Percentiles rank a stretch among this genome's conserved stretches.
Evolutionary conservation across 768 basidiomycete species (phyloP).

Genomic region (Russula griseocarnosa): DNA sequence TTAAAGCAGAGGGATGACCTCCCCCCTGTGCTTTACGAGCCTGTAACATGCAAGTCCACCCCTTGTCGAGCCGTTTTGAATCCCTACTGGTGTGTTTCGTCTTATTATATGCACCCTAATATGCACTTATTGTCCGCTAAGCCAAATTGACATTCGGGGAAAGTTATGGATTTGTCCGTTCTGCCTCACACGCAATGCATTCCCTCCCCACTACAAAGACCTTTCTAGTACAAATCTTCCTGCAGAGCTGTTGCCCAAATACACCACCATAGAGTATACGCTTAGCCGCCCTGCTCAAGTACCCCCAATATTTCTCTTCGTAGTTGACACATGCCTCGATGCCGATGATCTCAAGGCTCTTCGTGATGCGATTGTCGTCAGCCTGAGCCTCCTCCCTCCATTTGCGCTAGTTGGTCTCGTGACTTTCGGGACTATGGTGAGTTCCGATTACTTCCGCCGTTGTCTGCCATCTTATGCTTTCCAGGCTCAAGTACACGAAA

Average conservation of each 20-base stretch:
- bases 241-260: slow-evolving; percentile 92
- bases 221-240: slow-evolving; percentile 96
- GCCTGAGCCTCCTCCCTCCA: slow-evolving; percentile 87
- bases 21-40: slow-evolving; percentile 94
- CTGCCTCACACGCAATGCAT: slow-evolving; percentile 93
- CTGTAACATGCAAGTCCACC: slow-evolving; percentile 96
- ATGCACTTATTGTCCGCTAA: slow-evolving; percentile 36
- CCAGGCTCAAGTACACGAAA: slow-evolving; percentile 97
- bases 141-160: slow-evolving; percentile 97
- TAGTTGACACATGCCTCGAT: slow-evolving; percentile 94
- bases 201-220: slow-evolving; percentile 98
- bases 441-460: slow-evolving; percentile 28
- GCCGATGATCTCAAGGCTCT: slow-evolving; percentile 95
- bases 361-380: slow-evolving; percentile 90
- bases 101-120: slow-evolving; percentile 6
- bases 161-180: slow-evolving; percentile 99
- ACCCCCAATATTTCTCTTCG: slow-evolving; percentile 95
- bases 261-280: slow-evolving; percentile 99
- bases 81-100: slow-evolving; percentile 77
- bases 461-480: neutral
- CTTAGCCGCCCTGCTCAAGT: slow-evolving; percentile 85
- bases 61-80: slow-evolving; percentile 93
- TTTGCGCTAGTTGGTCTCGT: slow-evolving; percentile 94
- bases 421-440: slow-evolving; percentile 95
- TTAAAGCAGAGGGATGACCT: slow-evolving; percentile 91